Evolutionary conservation across 495 filamentous ascomycete species (phyloP), one percentile per base, ranked within the genome.

Genomic region (Talaromyces liani): DNA sequence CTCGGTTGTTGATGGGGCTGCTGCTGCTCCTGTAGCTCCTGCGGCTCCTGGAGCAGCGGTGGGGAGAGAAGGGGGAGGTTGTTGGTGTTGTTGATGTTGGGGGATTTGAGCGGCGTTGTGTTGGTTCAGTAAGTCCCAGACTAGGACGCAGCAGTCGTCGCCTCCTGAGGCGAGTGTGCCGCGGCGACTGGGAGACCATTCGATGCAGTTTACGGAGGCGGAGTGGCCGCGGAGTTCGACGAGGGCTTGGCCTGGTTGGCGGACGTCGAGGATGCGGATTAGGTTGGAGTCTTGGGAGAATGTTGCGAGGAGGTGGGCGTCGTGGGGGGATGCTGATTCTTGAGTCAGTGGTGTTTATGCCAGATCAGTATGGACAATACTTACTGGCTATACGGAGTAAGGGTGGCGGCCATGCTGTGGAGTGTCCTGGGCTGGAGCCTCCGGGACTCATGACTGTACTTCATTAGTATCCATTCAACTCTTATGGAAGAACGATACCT

Each of bases 201-300:
- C 94, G 63, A 97, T 88, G 68, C 89, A 93, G 72, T 93, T 98
- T 47, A 99, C 80, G 16, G 90, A 75, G 7, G 91, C 88, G 16
- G 85, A 82, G 73, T 98, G 95, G n/a, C 94, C 94, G 36, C 91
- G 91, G 51, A 99, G 82, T 71, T 99, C 94, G 22, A 98, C 84
- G 12, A 99, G 81, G 1, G 94, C 94, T 75, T 97, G 93, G 10
- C 94, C 94, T 2, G 94, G 94, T 80, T 98, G 95, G 18, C 94
- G 90, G 14, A 97, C 93, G 68, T 99, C 94, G 16, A 99, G 87
- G 62, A 99, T 95, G 24, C 94, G 89, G 71, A 99, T 92, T 56
- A 97, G 80, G 68, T 88, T 92, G 14, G 90, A 93, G 71, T 99
- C 95, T 72, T 90, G 87, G 20, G 93, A 93, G 72, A 99, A 98